Percentiles rank a stretch among this genome's conserved stretches.
phyloP scores from a whole-genome alignment of 2,329 filamentous ascomycete species.

The Nothophoma quercina region DNA sequence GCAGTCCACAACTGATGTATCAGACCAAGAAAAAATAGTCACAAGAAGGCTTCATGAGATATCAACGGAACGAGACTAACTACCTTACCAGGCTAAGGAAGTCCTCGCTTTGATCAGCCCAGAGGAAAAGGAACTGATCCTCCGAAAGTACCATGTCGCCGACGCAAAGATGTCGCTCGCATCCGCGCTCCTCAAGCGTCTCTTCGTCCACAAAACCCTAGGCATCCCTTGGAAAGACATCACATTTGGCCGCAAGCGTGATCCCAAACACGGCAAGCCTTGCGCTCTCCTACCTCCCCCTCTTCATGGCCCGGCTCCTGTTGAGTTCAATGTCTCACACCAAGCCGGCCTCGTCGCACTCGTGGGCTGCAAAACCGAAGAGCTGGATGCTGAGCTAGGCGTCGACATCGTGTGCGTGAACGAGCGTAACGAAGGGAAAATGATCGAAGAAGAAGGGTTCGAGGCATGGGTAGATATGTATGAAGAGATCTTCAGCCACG shows the following conservation, averaged over 20 bases:
- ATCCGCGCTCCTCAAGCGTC: slow-evolving; percentile 77
- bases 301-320: slow-evolving; percentile 39
- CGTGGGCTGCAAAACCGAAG: slow-evolving; percentile 54
- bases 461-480: slow-evolving; percentile 74
- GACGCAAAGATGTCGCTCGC: slow-evolving; percentile 79
- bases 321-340: slow-evolving; percentile 81
- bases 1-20: neutral
- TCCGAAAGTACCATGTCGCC: slow-evolving; percentile 69
- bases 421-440: slow-evolving; percentile 70
- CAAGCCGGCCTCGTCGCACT: slow-evolving; percentile 78
- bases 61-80: slow-evolving; percentile 11
- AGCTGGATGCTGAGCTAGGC: slow-evolving; percentile 63
- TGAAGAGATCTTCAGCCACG: slow-evolving; percentile 70
- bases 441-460: slow-evolving; percentile 70
- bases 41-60: neutral
- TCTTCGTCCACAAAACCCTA: slow-evolving; percentile 67
- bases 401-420: slow-evolving; percentile 78
- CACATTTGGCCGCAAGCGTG: slow-evolving; percentile 62
- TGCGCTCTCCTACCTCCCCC: slow-evolving; percentile 53
- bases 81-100: slow-evolving; percentile 48
- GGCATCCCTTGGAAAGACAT: slow-evolving; percentile 68
- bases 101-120: slow-evolving; percentile 53
- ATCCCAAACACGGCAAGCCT: slow-evolving; percentile 60
- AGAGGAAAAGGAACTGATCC: slow-evolving; percentile 65
- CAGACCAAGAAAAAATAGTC: too few species aligned